phyloP scores from a whole-genome alignment of 768 basidiomycete species.

The Auriscalpium microsporum region DNA sequence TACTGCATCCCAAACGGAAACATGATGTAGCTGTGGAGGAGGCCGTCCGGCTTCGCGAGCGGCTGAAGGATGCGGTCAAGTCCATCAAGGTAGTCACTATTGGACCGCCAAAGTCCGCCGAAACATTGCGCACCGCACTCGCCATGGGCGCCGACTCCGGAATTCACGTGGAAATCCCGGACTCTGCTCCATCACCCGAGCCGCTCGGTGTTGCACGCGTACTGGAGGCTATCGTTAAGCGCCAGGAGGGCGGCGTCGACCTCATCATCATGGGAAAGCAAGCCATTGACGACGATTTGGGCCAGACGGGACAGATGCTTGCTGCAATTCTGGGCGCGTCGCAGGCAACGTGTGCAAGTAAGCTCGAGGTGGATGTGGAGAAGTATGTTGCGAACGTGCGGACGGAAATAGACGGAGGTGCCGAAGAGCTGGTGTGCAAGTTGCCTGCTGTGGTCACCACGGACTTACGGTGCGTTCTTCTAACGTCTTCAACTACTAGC shows the following conservation, averaged over 20 bases:
- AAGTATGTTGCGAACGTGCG: slow-evolving; percentile 63
- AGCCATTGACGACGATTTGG: slow-evolving; percentile 94
- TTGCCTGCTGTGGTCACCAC: slow-evolving; percentile 88
- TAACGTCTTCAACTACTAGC: no score
- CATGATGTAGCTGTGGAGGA: slow-evolving; percentile 79
- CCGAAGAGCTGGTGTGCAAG: slow-evolving; percentile 70
- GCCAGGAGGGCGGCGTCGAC: slow-evolving; percentile 56
- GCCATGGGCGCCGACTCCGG: slow-evolving; percentile 97
- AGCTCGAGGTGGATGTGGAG: slow-evolving; percentile 59
- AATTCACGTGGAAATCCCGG: slow-evolving; percentile 83
- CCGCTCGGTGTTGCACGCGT: slow-evolving; percentile 88
- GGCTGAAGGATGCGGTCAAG: slow-evolving; percentile 64
- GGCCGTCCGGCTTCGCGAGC: slow-evolving; percentile 88
- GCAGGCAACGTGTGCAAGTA: slow-evolving; percentile 93
- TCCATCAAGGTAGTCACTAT: slow-evolving; percentile 92
- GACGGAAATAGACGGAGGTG: slow-evolving; percentile 91
- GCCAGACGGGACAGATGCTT: slow-evolving; percentile 95
- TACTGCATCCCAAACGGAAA: not conserved
- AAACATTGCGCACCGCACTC: slow-evolving; percentile 90
- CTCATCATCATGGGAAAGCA: slow-evolving; percentile 96
- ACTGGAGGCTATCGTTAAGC: slow-evolving; percentile 65
- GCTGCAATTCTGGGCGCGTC: slow-evolving; percentile 88
- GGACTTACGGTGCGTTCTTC: slow-evolving; percentile 66
- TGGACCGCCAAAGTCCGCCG: slow-evolving; percentile 81
- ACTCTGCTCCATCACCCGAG: slow-evolving; percentile 66